Evolutionary conservation across 148 eudicot species (phyloP).

Genomic region (Diospyros lotus): DNA sequence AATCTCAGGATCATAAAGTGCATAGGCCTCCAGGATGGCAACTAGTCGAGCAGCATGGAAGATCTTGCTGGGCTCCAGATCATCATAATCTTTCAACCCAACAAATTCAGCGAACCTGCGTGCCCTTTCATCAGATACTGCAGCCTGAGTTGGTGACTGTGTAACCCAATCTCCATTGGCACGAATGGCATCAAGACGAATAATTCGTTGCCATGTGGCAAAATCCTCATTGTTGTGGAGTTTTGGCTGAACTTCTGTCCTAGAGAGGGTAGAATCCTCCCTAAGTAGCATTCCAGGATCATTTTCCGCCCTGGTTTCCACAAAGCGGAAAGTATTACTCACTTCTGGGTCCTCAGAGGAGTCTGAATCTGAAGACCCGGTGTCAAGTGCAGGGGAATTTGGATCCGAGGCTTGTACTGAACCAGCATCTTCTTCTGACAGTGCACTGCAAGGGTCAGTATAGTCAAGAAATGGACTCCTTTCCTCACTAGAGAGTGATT

Average conservation of each 20-base stretch:
- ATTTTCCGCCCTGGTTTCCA: conserved; percentile 35
- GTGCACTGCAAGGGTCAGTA: conserved; percentile 27
- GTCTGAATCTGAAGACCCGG: conserved; percentile 73
- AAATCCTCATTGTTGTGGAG: conserved; percentile 55
- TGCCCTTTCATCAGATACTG: conserved; percentile 63
- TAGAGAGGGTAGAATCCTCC: conserved; percentile 46
- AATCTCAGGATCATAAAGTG: conserved; percentile 83
- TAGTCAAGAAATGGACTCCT: conserved; percentile 41
- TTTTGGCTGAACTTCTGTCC: conserved; percentile 31
- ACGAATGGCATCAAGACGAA: conserved; percentile 87
- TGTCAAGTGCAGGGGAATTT: conserved; percentile 34
- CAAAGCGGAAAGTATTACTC: conserved; percentile 45
- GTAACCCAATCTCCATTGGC: conserved; percentile 84
- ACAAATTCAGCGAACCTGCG: conserved; percentile 66
- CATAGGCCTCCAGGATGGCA: conserved; percentile 93
- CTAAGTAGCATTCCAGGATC: conserved; percentile 21
- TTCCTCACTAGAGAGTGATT: conserved; percentile 76
- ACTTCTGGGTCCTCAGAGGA: conserved; percentile 68
- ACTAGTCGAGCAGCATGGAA: conserved; percentile 94
- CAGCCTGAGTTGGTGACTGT: conserved; percentile 59
- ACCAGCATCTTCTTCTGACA: conserved; percentile 36
- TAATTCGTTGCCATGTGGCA: conserved; percentile 90
- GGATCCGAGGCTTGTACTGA: conserved; percentile 36
- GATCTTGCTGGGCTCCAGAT: conserved; percentile 66
- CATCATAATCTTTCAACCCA: conserved; percentile 76